Evolutionary conservation across 1,139 yeast species (phyloP).

Genomic region (Diutina pseudorugosa): DNA sequence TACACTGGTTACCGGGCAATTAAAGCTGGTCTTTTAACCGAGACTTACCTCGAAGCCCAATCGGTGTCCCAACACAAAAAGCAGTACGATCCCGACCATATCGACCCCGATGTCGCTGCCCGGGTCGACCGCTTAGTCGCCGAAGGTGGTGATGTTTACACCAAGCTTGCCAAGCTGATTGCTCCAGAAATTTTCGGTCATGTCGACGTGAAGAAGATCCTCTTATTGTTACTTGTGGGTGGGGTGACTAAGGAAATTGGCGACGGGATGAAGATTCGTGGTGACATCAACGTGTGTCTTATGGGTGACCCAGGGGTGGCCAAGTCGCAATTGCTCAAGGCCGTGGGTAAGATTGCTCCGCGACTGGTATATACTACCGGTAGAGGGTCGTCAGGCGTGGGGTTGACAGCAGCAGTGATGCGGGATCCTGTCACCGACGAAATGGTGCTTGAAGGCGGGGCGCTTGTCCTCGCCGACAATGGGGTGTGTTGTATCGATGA

Average conservation of each 20-base stretch:
- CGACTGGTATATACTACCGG: slow-evolving; percentile 98
- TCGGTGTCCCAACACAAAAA: slow-evolving; percentile 77
- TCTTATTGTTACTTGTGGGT: slow-evolving; percentile 75
- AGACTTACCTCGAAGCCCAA: slow-evolving; percentile 87
- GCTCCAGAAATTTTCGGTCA: slow-evolving; percentile 98
- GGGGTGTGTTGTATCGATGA: slow-evolving; percentile 99
- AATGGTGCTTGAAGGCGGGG: slow-evolving; percentile 98
- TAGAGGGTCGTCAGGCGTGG: slow-evolving; percentile 98
- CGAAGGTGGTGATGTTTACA: slow-evolving; percentile 57
- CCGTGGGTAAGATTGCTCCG: slow-evolving; percentile 88
- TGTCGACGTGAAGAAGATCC: slow-evolving; percentile 83
- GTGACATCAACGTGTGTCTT: slow-evolving; percentile 89
- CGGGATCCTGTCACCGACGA: slow-evolving; percentile 98
- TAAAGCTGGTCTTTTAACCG: slow-evolving; percentile 86
- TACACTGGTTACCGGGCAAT: slow-evolving; percentile 92
- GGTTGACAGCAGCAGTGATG: slow-evolving; percentile 98
- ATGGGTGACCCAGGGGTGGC: slow-evolving; percentile 99
- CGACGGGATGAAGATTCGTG: slow-evolving; percentile 95
- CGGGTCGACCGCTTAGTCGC: slow-evolving; percentile 39
- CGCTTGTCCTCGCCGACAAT: slow-evolving; percentile 90
- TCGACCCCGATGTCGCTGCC: slow-evolving; percentile 43
- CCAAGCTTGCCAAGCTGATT: slow-evolving; percentile 72
- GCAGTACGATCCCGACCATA: slow-evolving; percentile 59
- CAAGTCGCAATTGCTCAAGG: slow-evolving; percentile 88
- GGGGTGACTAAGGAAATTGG: slow-evolving; percentile 93